Base-by-base conservation (phyloP, 2,329 filamentous ascomycete genomes). In the Apiospora kogelbergensis region DNA sequence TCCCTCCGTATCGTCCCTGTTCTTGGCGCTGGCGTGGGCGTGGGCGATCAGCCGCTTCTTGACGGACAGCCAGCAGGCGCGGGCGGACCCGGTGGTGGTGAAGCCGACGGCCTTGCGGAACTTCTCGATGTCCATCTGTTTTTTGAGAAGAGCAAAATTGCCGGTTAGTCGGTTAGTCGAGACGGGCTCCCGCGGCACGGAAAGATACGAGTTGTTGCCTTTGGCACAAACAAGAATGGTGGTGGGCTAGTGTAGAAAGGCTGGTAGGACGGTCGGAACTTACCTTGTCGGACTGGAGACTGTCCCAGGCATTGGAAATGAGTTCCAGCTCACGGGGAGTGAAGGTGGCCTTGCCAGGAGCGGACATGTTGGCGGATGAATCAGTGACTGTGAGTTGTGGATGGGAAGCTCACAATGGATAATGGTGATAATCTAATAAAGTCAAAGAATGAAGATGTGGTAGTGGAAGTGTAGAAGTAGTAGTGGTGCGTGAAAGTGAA, bases 41-140 rank as follows among this genome's bases (percentile, higher is more conserved):
- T 44, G 17, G 22, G 68, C 57, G 15, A 67, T 53, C 2, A 69
- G 65, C 68, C 67, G 67, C 65, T 67, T 69, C 65, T 69, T 69
- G 65, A 67, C 46, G 3, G 57, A 7, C 30, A 15, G 10, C 68
- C 68, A 69, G 65, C 30, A 44, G 41, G 65, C 57, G 42, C 24
- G 45, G 42, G 65, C 53, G 6, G 65, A 46, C 5, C 3, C 10
- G 26, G 24, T 3, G 22, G 65, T 67, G 42, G 22, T 42, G 53
- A 69, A 67, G 6, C 68, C 65, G 15, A 42, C 65, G 10, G 64
- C n/a, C 15, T 65, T 26, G 7, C n/a, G 13, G 11, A 69, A 40
- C 57, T 67, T 69, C 13, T 22, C 22, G 15, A 64, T 46, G 68
- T 69, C 20, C 30, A 69, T 20, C 68, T 69, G 24, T 15, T 15